These are phyloP conservation scores for Sporothrix luriei DNA, from an alignment of 2,329 filamentous ascomycete species.

Conservation along the genomic window DNA sequence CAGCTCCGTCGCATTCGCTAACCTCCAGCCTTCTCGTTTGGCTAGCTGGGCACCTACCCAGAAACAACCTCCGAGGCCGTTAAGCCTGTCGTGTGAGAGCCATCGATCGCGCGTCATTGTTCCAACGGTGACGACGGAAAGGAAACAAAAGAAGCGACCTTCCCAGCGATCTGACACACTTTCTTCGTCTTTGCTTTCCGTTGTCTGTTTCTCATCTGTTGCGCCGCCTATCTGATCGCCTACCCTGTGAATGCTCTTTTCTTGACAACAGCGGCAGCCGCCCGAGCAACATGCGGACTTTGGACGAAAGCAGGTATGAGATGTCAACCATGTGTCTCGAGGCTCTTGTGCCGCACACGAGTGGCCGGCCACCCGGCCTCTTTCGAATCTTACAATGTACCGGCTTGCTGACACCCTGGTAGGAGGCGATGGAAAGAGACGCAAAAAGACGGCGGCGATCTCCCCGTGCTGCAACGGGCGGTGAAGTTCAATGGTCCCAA, in stretches of 20 bases:
- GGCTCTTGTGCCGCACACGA: background rate
- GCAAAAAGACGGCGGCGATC: constrained; percentile 58
- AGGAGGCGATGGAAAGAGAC: constrained; percentile 71
- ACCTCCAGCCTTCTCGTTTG: constrained; percentile 23
- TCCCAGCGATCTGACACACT: background rate
- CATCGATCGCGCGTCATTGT: background rate
- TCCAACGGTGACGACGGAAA: background rate
- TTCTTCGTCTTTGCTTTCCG: background rate
- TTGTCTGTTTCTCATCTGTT: background rate
- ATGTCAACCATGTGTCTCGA: constrained; percentile 15
- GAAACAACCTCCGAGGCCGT: constrained; percentile 25
- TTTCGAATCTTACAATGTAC: background rate
- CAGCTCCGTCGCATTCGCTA: background rate
- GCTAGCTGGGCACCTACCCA: constrained; percentile 20
- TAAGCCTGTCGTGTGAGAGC: constrained; percentile 31
- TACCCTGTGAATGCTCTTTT: background rate
- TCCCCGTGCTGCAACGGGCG: constrained; percentile 65
- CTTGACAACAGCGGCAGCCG: background rate
- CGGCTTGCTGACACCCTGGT: constrained; percentile 21
- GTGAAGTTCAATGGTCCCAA: constrained; percentile 61
- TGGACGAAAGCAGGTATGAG: constrained; percentile 56
- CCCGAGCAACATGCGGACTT: constrained; percentile 51
- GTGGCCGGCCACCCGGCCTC: background rate
- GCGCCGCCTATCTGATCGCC: background rate
- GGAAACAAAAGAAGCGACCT: constrained; percentile 19